Evolutionary conservation across 768 basidiomycete species (phyloP), one percentile per base, ranked within the genome.

Genomic region (Gloeophyllum trabeum): DNA sequence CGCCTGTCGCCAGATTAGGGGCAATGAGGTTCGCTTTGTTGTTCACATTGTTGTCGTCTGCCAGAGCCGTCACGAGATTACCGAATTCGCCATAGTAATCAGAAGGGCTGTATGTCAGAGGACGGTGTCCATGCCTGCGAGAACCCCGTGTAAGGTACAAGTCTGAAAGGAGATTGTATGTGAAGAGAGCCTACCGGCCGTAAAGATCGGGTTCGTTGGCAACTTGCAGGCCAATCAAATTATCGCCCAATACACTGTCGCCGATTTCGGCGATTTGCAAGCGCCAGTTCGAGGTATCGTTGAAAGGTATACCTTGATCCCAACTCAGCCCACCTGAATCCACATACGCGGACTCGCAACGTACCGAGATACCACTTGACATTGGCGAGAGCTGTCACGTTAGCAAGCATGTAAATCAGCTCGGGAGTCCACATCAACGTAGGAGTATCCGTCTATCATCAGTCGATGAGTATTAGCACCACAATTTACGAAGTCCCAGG

Each of bases 311-410:
- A 42, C 66, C 66, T 66, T 41, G 18, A 10, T 22, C 26, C 64
- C 61, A 18, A 20, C 6, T 1, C 35, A 28, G 14, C 13, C 19
- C 14, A 3, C 18, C 42, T 23, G 30, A 28, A 7, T 6, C 14
- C 13, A 14, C 12, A 3, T 7, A 4, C 13, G 18, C 16, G 7
- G 37, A 26, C 34, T 18, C 3, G 6, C 14, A 3, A 43, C 56
- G 25, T 51, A 69, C 74, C 73, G 38, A 79, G 52, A 54, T 74
- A 81, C 83, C 82, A 85, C 39, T 75, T 61, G n/a, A 76, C 69
- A 28, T 75, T 70, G 13, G 78, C 66, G 6, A 81, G 53, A 0
- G 62, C 52, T 0, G 78, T 78, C 23, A 85, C 70, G 42, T 79
- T 78, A 6, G 57, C 54, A 56, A 82, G 68, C 48, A 81, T 66